Evolutionary conservation across 257 asterid species (phyloP), one percentile per base, ranked within the genome.

Genomic region (Fraxinus americana): DNA sequence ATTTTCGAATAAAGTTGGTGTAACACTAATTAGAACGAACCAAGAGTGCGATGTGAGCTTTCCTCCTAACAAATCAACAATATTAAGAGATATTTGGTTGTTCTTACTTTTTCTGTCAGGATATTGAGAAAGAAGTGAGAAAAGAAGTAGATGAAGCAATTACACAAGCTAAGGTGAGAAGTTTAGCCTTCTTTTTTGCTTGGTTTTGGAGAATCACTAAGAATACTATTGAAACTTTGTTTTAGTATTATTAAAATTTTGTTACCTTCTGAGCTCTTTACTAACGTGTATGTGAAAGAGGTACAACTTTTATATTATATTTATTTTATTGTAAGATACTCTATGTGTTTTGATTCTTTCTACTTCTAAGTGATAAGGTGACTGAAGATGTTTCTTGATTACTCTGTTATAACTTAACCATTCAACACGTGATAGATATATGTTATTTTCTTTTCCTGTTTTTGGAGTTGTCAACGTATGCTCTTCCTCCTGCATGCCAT

Each of bases 61-160:
- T 65, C 27, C 75, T 76, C 30, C 67, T 9, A 21, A 69, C 4
- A 43, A 43, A 11, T 36, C 52, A 43, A 43, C 12, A 41, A 41
- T 11, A 12, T 43, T 43, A 43, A 75, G 67, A 52, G 30, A 5
- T n/a, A 19, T 2, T 69, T 35, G 36, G 6, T 30, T 72, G n/a
- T 65, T 77, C 67, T 67, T 66, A 30, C 67, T 72, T 72, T 69
- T 9, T 72, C 41, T 48, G 16, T 75, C 91, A 96, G 98, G 98
- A 93, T 66, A 91, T 88, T 67, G 99, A 96, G 87, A 92, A 96
- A 83, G 97, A 86, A 85, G 74, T 78, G 67, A 91, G 96, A 75
- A 92, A 96, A 85, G 83, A 90, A 83, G 98, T 96, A 25, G 99
- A 96, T 81, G 96, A 92, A 38, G 99, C 98, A 84, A 91, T 93